Percentiles rank a stretch among this genome's conserved stretches.
These are phyloP conservation scores for Pythium rhizo-oryzae DNA, from an alignment of 352 stramenopile genomes.

Conservation along the genomic window DNA sequence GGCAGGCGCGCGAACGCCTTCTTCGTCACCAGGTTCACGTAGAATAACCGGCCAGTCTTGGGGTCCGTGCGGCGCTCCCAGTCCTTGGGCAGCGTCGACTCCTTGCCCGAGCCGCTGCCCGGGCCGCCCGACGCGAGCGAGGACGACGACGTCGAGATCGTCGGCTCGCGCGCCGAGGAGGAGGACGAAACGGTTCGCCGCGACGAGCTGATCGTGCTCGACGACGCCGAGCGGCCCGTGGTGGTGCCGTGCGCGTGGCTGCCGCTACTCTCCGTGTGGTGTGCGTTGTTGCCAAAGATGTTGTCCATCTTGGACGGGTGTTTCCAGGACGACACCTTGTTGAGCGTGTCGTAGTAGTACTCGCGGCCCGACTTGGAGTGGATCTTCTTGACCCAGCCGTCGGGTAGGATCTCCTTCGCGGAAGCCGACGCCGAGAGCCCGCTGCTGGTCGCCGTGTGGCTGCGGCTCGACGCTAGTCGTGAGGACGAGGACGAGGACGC, in stretches of 20 bases:
- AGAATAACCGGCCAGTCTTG: slow-evolving; percentile 79
- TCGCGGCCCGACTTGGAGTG: slow-evolving; percentile 72
- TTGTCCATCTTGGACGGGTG: slow-evolving; percentile 63
- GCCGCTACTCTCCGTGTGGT: slow-evolving; percentile 25
- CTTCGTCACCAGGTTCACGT: slow-evolving; percentile 86
- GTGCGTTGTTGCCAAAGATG: slow-evolving; percentile 50
- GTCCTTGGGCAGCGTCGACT: slow-evolving; percentile 65
- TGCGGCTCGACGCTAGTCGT: slow-evolving; percentile 4
- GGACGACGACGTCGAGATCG: slow-evolving; percentile 38
- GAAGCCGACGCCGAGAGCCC: slow-evolving; percentile 29
- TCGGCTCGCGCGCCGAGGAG: slow-evolving; percentile 22
- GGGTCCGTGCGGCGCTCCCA: slow-evolving; percentile 78
- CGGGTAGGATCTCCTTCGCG: slow-evolving; percentile 55
- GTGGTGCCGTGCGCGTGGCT: slow-evolving; percentile 5
- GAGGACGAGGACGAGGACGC: background rate
- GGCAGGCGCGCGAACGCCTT: slow-evolving; percentile 79
- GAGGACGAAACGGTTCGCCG: slow-evolving; percentile 37
- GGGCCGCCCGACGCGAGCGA: slow-evolving; percentile 2
- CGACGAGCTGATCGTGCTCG: slow-evolving; percentile 11
- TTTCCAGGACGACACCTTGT: slow-evolving; percentile 79
- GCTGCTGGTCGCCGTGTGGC: background rate
- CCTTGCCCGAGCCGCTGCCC: slow-evolving; percentile 21
- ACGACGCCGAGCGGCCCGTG: slow-evolving; percentile 7
- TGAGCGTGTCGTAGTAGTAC: slow-evolving; percentile 78
- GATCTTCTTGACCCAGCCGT: slow-evolving; percentile 71